Evolutionary conservation across 1,284 basidiomycete genomes (phyloP).

Genomic region (Stygiomarasmius scandens): DNA sequence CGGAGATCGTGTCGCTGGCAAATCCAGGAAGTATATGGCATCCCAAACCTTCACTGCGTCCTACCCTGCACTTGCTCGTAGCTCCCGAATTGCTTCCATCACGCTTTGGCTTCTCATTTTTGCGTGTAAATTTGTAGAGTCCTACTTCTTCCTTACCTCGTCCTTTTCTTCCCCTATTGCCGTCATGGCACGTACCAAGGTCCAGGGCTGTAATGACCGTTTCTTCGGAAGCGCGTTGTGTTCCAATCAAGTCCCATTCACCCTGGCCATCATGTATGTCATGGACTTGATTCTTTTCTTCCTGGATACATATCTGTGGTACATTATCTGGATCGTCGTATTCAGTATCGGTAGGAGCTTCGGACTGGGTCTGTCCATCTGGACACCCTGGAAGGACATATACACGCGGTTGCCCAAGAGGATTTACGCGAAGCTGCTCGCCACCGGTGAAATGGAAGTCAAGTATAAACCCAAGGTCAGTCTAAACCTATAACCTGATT

Average conservation of each 20-base stretch:
- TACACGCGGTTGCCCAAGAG: slow-evolving; percentile 94
- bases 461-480: slow-evolving; percentile 94
- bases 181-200: slow-evolving; percentile 90
- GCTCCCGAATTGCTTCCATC: slow-evolving; percentile 78
- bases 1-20: slow-evolving; percentile 93
- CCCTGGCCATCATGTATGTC: slow-evolving; percentile 93
- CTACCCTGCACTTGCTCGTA: slow-evolving; percentile 75
- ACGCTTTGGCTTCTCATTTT: slow-evolving; percentile 90
- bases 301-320: slow-evolving; percentile 97
- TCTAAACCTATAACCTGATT: not conserved
- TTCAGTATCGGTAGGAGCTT: slow-evolving; percentile 92
- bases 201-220: slow-evolving; percentile 84
- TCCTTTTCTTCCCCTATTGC: slow-evolving; percentile 91
- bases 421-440: slow-evolving; percentile 93
- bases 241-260: slow-evolving; percentile 87
- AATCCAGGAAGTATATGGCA: slow-evolving; percentile 92
- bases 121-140: slow-evolving; percentile 90
- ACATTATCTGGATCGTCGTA: slow-evolving; percentile 94
- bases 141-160: slow-evolving; percentile 93
- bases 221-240: slow-evolving; percentile 81
- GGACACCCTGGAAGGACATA: slow-evolving; percentile 97
- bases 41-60: slow-evolving; percentile 97
- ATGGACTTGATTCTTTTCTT: slow-evolving; percentile 97
- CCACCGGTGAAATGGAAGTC: slow-evolving; percentile 93
- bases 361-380: slow-evolving; percentile 88